Evolutionary conservation across 202 grass and related monocot genomes (phyloP).

Genomic region (Miscanthus sacchariflorus): DNA sequence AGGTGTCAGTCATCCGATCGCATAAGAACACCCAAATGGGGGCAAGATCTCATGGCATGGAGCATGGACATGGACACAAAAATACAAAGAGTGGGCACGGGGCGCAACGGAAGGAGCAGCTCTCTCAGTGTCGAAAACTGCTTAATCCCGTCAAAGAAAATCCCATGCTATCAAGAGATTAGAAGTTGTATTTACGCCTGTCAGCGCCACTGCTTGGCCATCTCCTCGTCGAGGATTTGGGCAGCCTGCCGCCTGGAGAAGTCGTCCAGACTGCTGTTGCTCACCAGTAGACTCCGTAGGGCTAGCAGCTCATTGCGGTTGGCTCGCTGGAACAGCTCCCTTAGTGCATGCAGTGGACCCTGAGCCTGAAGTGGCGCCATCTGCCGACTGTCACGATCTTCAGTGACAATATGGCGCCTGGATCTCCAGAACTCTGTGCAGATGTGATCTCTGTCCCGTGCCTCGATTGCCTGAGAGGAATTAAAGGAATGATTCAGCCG

Average conservation of each 20-base stretch:
- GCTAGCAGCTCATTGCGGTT: conserved; percentile 62
- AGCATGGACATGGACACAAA: conserved; percentile 24
- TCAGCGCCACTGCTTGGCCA: conserved; percentile 50
- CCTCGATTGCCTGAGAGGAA: conserved; percentile 66
- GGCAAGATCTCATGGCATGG: neutral
- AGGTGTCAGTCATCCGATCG: neutral
- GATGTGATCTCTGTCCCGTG: conserved; percentile 55
- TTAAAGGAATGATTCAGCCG: conserved; percentile 15
- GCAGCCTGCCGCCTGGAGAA: conserved; percentile 54
- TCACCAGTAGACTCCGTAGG: conserved; percentile 60
- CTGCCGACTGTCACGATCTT: conserved; percentile 28
- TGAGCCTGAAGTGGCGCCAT: conserved; percentile 50
- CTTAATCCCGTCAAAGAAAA: conserved; percentile 42
- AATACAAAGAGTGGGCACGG: conserved; percentile 40
- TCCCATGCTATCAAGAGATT: conserved; percentile 24
- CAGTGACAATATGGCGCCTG: conserved; percentile 42
- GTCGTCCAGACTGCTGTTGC: conserved; percentile 30
- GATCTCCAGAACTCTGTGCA: conserved; percentile 86
- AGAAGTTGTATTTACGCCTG: conserved; percentile 37
- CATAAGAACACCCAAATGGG: conserved; percentile 14
- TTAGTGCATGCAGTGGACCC: conserved; percentile 47
- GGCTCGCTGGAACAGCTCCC: conserved; percentile 78
- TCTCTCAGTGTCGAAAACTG: conserved; percentile 30
- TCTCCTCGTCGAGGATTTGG: conserved; percentile 62
- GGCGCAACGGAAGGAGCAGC: conserved; percentile 35